A percentile compares a stretch with the other conserved stretches of the same genome.
Evolutionary conservation across 306 rosid species (phyloP).

Genomic region (Betula pendula): DNA sequence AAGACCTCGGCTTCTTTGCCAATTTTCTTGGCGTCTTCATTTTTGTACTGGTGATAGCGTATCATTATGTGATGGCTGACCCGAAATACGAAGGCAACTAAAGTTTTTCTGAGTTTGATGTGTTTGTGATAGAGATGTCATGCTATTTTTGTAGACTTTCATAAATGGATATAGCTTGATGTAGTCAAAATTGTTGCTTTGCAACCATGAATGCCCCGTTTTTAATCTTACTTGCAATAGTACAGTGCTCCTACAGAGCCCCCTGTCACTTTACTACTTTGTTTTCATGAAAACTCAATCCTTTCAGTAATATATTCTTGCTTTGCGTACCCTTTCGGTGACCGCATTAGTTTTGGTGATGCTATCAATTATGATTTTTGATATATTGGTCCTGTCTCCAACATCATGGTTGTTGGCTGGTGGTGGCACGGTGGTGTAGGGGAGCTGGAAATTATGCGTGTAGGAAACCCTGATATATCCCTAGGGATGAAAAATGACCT

Average conservation of each 20-base stretch:
- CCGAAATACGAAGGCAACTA: conserved; percentile 79
- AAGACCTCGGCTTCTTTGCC: conserved; percentile 86
- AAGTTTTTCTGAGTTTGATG: conserved; percentile 9
- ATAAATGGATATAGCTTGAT: conserved; percentile 30
- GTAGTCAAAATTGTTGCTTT: conserved; percentile 23
- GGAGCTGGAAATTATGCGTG: background rate
- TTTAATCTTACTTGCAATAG: background rate
- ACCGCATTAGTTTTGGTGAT: background rate
- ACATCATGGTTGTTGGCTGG: background rate
- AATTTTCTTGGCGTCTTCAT: conserved; percentile 86
- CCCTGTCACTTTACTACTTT: background rate
- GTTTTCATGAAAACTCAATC: background rate
- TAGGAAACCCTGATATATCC: background rate
- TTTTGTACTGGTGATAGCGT: conserved; percentile 78
- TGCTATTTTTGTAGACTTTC: conserved; percentile 33
- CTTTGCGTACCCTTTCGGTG: background rate
- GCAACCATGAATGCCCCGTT: background rate
- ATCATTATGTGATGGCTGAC: conserved; percentile 87
- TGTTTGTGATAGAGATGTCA: conserved; percentile 24
- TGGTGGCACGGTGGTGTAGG: background rate
- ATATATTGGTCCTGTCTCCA: background rate
- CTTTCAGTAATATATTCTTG: background rate
- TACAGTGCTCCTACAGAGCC: background rate
- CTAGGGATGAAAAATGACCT: background rate
- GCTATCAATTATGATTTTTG: background rate